These are phyloP conservation scores for Scolecobasidium constrictum DNA, from an alignment of 2,329 filamentous ascomycete genomes.

Conservation along the genomic window DNA sequence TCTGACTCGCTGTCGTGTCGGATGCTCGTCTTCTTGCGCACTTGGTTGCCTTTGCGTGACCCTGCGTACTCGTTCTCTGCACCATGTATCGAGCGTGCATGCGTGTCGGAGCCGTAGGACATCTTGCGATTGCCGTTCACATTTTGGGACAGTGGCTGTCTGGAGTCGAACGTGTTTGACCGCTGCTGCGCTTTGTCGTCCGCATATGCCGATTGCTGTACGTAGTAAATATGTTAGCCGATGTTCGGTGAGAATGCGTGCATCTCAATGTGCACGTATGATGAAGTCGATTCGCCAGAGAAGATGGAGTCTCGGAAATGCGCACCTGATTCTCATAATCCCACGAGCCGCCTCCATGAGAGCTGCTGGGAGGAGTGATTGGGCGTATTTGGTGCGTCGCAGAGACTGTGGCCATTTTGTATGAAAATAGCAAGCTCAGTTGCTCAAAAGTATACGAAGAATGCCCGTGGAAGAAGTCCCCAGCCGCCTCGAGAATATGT, in stretches of 20 bases:
- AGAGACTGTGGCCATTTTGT: constrained; percentile 10
- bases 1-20: constrained; percentile 35
- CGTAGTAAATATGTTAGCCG: no score
- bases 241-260: constrained; percentile 15
- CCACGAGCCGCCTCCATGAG: constrained; percentile 25
- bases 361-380: constrained; percentile 28
- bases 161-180: constrained; percentile 12
- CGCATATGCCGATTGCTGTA: constrained; percentile 15
- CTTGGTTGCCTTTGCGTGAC: constrained; percentile 19
- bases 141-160: constrained; percentile 23
- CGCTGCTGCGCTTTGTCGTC: not conserved
- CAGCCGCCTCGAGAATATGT: no score
- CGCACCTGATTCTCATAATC: not conserved
- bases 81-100: constrained; percentile 18
- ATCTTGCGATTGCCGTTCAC: constrained; percentile 22
- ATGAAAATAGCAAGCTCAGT: no score
- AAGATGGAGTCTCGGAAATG: no score
- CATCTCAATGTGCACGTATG: no score
- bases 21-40: constrained; percentile 30
- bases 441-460: no score
- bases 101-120: constrained; percentile 18
- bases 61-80: constrained; percentile 18
- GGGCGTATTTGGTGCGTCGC: constrained; percentile 17
- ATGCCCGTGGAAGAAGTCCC: no score
- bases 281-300: no score